Percentiles rank a stretch among this genome's conserved stretches.
phyloP scores from a whole-genome alignment of 176 grass and related monocot genomes.

The Cymbopogon citratus region DNA sequence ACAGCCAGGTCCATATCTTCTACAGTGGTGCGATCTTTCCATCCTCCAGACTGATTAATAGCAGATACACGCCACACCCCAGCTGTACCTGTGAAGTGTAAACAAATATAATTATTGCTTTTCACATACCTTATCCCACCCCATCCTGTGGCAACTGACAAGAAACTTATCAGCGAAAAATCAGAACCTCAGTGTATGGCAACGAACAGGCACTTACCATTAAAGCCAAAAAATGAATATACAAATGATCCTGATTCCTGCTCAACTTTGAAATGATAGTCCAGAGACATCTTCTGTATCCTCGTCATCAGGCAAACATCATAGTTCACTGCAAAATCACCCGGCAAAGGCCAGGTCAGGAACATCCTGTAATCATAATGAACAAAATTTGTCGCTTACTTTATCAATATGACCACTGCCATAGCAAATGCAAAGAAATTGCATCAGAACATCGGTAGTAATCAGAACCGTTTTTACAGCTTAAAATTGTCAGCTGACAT shows the following conservation, averaged over 20 bases:
- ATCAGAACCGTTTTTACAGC: neutral
- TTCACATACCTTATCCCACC: neutral
- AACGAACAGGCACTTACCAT: slow-evolving; percentile 45
- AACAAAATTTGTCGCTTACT: slow-evolving; percentile 45
- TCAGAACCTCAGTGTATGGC: neutral
- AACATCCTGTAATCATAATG: slow-evolving; percentile 60
- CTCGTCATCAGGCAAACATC: slow-evolving; percentile 84
- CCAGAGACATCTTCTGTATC: slow-evolving; percentile 99
- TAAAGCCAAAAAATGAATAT: slow-evolving; percentile 83
- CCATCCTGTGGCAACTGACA: slow-evolving; percentile 1
- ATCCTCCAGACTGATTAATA: slow-evolving; percentile 85
- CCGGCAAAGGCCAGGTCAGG: slow-evolving; percentile 62
- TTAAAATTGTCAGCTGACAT: neutral
- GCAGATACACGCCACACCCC: slow-evolving; percentile 89
- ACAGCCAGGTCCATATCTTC: slow-evolving; percentile 98
- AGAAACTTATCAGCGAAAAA: neutral
- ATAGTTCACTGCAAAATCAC: slow-evolving; percentile 93
- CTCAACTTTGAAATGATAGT: slow-evolving; percentile 98
- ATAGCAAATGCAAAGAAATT: slow-evolving; percentile 4
- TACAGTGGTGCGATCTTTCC: slow-evolving; percentile 93
- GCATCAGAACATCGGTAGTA: slow-evolving; percentile 5
- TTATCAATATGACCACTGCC: slow-evolving; percentile 25
- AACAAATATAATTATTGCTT: neutral
- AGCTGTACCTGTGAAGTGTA: slow-evolving; percentile 58
- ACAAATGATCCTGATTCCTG: slow-evolving; percentile 89